Percentiles rank a stretch among this genome's conserved stretches.
Evolutionary conservation across 164 flowering plant genomes (phyloP).

Genomic region (Magnolia officinalis): DNA sequence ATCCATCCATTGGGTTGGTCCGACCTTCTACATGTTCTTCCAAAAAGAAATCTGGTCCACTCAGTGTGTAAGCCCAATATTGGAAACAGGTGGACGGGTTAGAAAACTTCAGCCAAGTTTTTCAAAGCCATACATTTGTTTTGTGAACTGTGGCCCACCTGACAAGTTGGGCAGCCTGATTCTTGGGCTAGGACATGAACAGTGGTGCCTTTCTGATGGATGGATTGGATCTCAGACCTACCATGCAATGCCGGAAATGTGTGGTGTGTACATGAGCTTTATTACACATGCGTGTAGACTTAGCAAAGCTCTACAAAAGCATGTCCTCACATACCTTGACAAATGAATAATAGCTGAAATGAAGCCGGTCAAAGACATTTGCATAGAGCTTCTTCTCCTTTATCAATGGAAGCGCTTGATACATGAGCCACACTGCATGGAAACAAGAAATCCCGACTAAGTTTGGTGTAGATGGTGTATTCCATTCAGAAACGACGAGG

Average conservation of each 20-base stretch:
- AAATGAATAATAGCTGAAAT: conserved; percentile 62
- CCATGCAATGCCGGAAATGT: not conserved
- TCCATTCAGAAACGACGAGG: not conserved
- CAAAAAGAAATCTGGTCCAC: no score
- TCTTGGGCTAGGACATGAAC: not conserved
- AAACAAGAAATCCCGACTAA: not conserved
- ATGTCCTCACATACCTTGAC: conserved; percentile 44
- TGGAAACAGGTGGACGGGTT: no score
- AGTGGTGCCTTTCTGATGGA: not conserved
- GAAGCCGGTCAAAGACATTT: conserved; percentile 46
- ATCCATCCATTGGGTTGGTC: no score
- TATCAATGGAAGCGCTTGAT: conserved; percentile 72
- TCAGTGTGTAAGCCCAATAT: no score
- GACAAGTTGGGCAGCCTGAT: not conserved
- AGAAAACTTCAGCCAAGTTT: not conserved
- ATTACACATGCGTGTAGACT: no score
- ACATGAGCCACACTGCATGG: conserved; percentile 81
- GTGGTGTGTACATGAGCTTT: no score
- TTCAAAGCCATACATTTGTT: not conserved
- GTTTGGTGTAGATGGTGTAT: not conserved
- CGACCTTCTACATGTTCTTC: no score
- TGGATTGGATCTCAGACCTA: not conserved
- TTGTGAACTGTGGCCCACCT: not conserved
- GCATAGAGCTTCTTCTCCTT: conserved; percentile 56
- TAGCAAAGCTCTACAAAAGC: not conserved